Evolutionary conservation across 1,139 yeast genomes (phyloP).

Genomic region (Hyphopichia burtonii): DNA sequence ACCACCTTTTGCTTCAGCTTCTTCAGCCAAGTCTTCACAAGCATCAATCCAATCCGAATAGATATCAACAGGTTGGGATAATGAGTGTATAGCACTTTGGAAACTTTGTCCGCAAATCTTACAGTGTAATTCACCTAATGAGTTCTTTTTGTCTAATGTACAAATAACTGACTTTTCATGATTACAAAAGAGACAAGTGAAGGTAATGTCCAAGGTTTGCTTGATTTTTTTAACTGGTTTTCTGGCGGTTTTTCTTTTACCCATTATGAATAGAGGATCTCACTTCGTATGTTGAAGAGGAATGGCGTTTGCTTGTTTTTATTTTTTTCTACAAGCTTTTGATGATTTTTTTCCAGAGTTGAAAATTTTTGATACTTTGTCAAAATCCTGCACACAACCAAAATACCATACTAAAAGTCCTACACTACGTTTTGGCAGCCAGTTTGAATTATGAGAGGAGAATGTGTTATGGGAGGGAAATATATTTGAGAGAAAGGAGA

Average conservation of each 20-base stretch:
- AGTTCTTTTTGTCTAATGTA: conserved; percentile 80
- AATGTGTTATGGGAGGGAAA: no score
- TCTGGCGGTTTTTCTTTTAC: conserved; percentile 87
- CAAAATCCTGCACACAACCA: background rate
- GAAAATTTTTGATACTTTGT: background rate
- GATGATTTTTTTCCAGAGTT: background rate
- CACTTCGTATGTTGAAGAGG: no score
- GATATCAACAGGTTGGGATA: conserved; percentile 88
- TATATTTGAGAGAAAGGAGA: background rate
- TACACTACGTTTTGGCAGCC: background rate
- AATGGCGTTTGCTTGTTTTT: background rate
- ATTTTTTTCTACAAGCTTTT: background rate
- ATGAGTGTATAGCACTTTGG: conserved; percentile 82
- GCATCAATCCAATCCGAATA: conserved; percentile 99
- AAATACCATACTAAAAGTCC: background rate
- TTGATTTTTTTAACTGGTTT: conserved; percentile 79
- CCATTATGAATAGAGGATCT: conserved; percentile 40
- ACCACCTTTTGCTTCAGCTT: conserved; percentile 35
- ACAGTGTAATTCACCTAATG: conserved; percentile 83
- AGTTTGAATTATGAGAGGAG: conserved; percentile 5
- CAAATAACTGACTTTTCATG: conserved; percentile 93
- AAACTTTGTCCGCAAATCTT: conserved; percentile 94
- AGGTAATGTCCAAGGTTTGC: conserved; percentile 79
- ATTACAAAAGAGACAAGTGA: conserved; percentile 92
- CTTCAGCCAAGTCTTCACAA: conserved; percentile 90